Evolutionary conservation across 306 rosid genomes (phyloP), one percentile per base, ranked within the genome.

Genomic region (Begonia fuchsioides): DNA sequence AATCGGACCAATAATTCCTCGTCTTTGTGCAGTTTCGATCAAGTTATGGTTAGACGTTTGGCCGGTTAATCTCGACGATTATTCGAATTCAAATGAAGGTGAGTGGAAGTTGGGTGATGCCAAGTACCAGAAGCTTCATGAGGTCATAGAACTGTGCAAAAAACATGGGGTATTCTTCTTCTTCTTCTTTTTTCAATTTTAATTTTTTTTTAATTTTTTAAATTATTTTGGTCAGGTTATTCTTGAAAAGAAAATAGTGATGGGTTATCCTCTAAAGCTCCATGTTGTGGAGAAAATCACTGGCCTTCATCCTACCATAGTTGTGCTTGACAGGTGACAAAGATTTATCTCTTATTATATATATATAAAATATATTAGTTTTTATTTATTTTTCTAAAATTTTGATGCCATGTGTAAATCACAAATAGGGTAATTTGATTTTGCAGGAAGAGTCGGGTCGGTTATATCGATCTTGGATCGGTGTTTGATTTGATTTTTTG

Each of bases 11-110:
- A 47, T 16, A 32, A 47, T 62, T 18, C 7, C 0, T 0, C 35
- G 8, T 26, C 35, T 26, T 26, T 26, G 8, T 70, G 64, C 38
- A 74, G 82, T 75, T 26, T 65, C 65, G 15, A 40, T 55, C 3
- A 75, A 78, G 69, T 66, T 68, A 18, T 56, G 64, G 72, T 63
- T 56, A 38, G 72, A 65, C 48, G 67, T 75, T 61, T 78, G 78
- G 86, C 66, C 63, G 6, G 57, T 57, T 48, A 64, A 68, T 32
- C 50, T 71, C 13, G 74, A 68, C 38, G 70, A 62, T 32, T 26
- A 56, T 12, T 40, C 53, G 32, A 52, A 43, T 49, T 44, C 47
- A 43, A 59, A 51, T 12, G 72, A 54, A 65, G 59, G 38, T 43
- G 60, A 41, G 2, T 69, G 54, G 61, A 38, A 51, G 38, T 44